Percentiles rank a stretch among this genome's conserved stretches.
Evolutionary conservation across 1,284 basidiomycete genomes (phyloP).

Genomic region (Phlebopus sp.): DNA sequence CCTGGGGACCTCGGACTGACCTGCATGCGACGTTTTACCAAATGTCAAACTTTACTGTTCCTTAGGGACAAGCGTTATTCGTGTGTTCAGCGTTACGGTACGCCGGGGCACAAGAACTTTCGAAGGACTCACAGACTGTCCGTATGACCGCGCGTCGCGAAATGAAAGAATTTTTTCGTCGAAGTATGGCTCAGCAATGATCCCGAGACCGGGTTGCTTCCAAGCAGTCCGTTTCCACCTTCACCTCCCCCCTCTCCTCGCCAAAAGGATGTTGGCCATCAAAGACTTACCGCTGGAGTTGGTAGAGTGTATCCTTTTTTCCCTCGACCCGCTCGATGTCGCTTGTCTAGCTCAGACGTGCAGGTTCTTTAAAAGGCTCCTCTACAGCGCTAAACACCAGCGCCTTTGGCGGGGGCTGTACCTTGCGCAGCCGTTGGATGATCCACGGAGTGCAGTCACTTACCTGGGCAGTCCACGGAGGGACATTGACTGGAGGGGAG

Average conservation of each 20-base stretch:
- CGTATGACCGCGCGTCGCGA: no score
- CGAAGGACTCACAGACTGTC: not conserved
- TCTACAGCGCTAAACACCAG: conserved; percentile 45
- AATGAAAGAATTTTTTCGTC: conserved; percentile 30
- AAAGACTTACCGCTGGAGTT: conserved; percentile 50
- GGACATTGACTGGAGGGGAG: conserved; percentile 50
- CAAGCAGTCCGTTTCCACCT: not conserved
- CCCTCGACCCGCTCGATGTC: conserved; percentile 56
- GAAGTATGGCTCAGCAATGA: not conserved
- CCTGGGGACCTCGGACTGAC: no score
- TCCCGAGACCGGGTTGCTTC: not conserved
- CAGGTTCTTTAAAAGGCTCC: conserved; percentile 37
- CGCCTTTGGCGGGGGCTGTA: conserved; percentile 63
- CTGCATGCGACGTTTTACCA: no score
- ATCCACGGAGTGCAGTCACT: conserved; percentile 48
- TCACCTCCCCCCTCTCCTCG: not conserved
- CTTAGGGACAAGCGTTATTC: no score
- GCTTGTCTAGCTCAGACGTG: conserved; percentile 49
- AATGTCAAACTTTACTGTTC: no score
- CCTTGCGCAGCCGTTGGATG: conserved; percentile 55
- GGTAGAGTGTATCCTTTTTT: conserved; percentile 50
- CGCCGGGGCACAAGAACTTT: not conserved
- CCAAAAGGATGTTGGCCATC: conserved; percentile 19
- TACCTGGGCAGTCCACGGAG: conserved; percentile 37
- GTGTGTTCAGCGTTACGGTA: not conserved